A percentile compares a stretch with the other conserved stretches of the same genome.
These are phyloP conservation scores for Eragrostis tef DNA, from an alignment of 202 grass and related monocot species.

Conservation along the genomic window DNA sequence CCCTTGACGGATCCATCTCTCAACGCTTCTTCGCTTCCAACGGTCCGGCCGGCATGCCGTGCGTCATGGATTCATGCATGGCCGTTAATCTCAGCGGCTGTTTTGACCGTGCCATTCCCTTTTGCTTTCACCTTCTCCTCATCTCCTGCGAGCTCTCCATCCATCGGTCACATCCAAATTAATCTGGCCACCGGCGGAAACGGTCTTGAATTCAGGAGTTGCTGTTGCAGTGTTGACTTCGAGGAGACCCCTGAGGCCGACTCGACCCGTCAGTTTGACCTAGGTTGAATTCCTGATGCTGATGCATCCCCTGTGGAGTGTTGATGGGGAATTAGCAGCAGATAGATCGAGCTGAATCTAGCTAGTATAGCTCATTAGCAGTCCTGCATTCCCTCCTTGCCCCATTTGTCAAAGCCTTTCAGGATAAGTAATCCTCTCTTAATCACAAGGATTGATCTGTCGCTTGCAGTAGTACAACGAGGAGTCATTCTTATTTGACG, in stretches of 20 bases:
- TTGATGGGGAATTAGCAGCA: not conserved
- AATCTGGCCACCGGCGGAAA: not conserved
- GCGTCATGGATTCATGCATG: too few species aligned
- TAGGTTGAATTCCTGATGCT: not conserved
- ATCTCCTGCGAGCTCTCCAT: not conserved
- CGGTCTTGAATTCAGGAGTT: not conserved
- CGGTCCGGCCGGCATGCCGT: too few species aligned
- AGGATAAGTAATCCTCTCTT: too few species aligned
- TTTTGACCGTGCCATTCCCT: not conserved
- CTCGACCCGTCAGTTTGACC: not conserved
- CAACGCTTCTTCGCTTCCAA: too few species aligned
- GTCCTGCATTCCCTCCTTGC: too few species aligned
- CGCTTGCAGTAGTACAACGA: too few species aligned
- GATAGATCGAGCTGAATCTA: not conserved
- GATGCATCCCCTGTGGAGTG: not conserved
- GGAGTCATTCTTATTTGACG: too few species aligned
- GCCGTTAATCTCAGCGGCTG: not conserved
- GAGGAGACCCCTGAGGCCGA: constrained; percentile 19
- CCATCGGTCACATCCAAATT: not conserved
- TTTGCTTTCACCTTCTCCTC: not conserved
- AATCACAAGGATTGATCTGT: too few species aligned
- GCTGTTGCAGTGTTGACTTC: not conserved
- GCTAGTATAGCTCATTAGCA: too few species aligned
- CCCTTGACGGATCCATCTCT: too few species aligned
- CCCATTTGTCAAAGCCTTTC: too few species aligned